Conservation (phyloP, 2,329 filamentous ascomycete species). For the Lachnellula hyalina region DNA sequence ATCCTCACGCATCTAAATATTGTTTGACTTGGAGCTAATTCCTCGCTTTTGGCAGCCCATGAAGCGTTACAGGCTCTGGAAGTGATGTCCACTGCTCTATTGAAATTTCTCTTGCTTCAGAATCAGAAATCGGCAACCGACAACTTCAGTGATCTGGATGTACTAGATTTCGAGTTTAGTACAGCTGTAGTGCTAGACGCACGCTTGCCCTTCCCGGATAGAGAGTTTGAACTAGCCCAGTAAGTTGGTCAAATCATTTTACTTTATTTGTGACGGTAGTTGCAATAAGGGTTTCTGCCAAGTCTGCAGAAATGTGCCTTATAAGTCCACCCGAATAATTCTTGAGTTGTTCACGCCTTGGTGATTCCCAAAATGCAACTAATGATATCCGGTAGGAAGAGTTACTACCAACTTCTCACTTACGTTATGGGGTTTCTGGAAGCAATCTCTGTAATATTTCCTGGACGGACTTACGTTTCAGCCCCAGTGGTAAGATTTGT, state of each 20-base stretch:
- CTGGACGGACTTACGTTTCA: slow-evolving; percentile 14
- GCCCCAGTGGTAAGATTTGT: slow-evolving; percentile 1
- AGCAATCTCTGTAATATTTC: slow-evolving; percentile 12
- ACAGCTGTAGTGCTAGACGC: slow-evolving; percentile 8
- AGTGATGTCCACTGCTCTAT: slow-evolving; percentile 11
- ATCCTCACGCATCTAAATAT: too few species aligned
- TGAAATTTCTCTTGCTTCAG: slow-evolving; percentile 15
- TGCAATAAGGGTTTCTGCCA: too few species aligned
- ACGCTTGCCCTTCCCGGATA: slow-evolving; percentile 8
- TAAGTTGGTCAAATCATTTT: background rate
- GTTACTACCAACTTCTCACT: slow-evolving; percentile 15
- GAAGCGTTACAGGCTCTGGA: slow-evolving; percentile 11
- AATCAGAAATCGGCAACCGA: slow-evolving; percentile 6
- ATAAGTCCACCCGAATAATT: too few species aligned
- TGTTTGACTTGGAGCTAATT: too few species aligned
- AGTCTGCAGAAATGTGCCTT: too few species aligned
- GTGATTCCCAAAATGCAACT: background rate
- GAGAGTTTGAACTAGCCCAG: slow-evolving; percentile 13
- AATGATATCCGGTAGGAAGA: slow-evolving; percentile 5
- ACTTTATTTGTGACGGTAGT: background rate
- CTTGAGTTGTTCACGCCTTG: too few species aligned
- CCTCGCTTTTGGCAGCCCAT: background rate
- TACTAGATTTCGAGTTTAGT: slow-evolving; percentile 15
- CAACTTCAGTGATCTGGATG: slow-evolving; percentile 18
- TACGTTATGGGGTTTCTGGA: slow-evolving; percentile 19